Evolutionary conservation across 495 filamentous ascomycete species (phyloP), one percentile per base, ranked within the genome.

Genomic region (Tuber magnatum): DNA sequence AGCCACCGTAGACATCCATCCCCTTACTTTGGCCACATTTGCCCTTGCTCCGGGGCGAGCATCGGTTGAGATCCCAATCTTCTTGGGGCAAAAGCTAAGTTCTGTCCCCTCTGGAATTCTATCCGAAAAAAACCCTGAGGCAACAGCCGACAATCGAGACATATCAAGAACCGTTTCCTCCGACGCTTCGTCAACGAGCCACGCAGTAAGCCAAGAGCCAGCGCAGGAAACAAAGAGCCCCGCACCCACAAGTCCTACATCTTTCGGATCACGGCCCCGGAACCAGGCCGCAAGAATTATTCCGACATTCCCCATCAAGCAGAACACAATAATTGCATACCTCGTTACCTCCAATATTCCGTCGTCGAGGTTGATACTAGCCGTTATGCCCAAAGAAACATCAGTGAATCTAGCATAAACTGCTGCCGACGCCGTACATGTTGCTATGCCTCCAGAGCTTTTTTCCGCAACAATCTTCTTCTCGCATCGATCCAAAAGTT

Each of bases 141-240:
- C 73, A 20, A 48, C 28, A 1, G 42, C 28, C 3, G 28, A 68
- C 2, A 77, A 35, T 7, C 16, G 12, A 14, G 48, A 41, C 9
- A 77, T 38, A 35, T 75, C 69, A 4, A 75, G 28, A 8, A n/a
- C 20, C 4, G 68, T 38, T 24, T 75, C 73, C 3, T 71, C 5
- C 3, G 76, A 75, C 2, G 73, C 73, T 6, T 28, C 38, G 20
- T 75, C 73, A 1, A 77, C 76, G 24, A 71, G 41, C 73, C 73
- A 61, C 3, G 76, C 76, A 16, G 73, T 75, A 22, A 72, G 56
- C 73, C 73, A 77, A 22, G 69, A 75, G 35, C 76, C 73, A 10
- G 69, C 69, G n/a, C 69, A 44, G 43, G 73, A 76, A 10, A 77
- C 38, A 7, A 61, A 41, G 9, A 75, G 32, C 0, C 73, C 76